These are phyloP conservation scores for Bolboschoenus planiculmis DNA, from an alignment of 176 grass and related monocot species.

Conservation along the genomic window DNA sequence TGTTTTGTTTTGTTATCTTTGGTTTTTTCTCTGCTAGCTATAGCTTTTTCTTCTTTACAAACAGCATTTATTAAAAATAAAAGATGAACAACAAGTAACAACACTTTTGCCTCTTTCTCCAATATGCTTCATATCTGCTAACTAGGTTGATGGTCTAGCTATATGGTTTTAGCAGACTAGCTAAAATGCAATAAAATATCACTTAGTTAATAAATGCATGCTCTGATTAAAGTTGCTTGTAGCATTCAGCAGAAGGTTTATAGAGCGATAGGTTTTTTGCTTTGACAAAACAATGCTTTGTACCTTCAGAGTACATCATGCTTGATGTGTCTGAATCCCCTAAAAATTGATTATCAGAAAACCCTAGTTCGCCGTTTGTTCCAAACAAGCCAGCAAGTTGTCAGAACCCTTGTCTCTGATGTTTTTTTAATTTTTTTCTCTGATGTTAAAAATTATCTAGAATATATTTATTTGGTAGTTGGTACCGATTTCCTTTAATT, in stretches of 20 bases:
- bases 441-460: background rate
- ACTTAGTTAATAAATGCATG: background rate
- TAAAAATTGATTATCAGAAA: slow-evolving; percentile 8
- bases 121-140: background rate
- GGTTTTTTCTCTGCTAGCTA: too few species aligned
- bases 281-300: slow-evolving; percentile 9
- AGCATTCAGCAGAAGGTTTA: background rate
- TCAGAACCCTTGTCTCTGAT: background rate
- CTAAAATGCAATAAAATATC: background rate
- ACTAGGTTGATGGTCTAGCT: background rate
- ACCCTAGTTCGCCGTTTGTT: slow-evolving; percentile 5
- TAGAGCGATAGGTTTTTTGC: background rate
- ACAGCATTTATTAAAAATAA: too few species aligned
- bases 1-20: too few species aligned
- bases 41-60: too few species aligned
- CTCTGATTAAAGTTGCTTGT: background rate
- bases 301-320: background rate
- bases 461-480: background rate
- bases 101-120: background rate
- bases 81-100: too few species aligned
- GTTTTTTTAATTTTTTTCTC: background rate
- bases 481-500: background rate
- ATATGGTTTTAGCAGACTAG: background rate
- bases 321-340: slow-evolving; percentile 3
- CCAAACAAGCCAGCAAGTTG: background rate